These are phyloP conservation scores for Geotrichum armillariae DNA, from an alignment of 1,139 yeast species.

Conservation along the genomic window DNA sequence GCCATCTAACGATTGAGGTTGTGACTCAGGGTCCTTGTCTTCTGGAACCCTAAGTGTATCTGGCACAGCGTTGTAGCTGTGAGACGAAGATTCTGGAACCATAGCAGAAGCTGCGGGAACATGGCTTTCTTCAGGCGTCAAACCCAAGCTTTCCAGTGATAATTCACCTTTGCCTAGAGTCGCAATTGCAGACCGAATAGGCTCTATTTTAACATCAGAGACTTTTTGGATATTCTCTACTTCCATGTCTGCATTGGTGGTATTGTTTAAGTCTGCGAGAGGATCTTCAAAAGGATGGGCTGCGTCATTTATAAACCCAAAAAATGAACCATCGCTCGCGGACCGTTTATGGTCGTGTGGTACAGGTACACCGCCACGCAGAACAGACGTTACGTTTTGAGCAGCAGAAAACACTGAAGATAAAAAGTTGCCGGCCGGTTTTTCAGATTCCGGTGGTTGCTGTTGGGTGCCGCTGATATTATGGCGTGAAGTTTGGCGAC, in stretches of 20 bases:
- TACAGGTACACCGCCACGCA: constrained; percentile 22
- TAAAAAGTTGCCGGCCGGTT: constrained; percentile 24
- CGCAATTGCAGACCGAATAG: constrained; percentile 52
- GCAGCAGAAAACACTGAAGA: constrained; percentile 36
- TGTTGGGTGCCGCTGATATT: neutral
- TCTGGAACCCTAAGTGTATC: constrained; percentile 6
- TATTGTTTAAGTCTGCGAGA: constrained; percentile 4
- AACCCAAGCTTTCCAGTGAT: constrained; percentile 57
- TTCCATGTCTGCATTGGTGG: constrained; percentile 13
- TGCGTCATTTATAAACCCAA: constrained; percentile 23
- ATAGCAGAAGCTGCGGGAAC: constrained; percentile 25
- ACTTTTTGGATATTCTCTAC: constrained; percentile 19
- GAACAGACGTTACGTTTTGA: constrained; percentile 37
- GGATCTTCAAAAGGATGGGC: constrained; percentile 14
- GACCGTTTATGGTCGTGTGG: constrained; percentile 21
- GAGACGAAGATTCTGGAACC: neutral
- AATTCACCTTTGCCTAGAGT: constrained; percentile 76
- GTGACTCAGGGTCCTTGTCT: constrained; percentile 26
- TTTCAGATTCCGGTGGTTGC: neutral
- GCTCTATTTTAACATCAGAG: constrained; percentile 53
- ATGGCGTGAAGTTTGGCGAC: constrained; percentile 3
- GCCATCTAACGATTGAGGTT: constrained; percentile 4
- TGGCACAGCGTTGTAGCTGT: neutral
- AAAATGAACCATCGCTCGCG: constrained; percentile 24
- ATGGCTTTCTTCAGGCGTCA: constrained; percentile 29